Evolutionary conservation across 768 basidiomycete species (phyloP), one percentile per base, ranked within the genome.

Genomic region (Clitopilus hobsonii): DNA sequence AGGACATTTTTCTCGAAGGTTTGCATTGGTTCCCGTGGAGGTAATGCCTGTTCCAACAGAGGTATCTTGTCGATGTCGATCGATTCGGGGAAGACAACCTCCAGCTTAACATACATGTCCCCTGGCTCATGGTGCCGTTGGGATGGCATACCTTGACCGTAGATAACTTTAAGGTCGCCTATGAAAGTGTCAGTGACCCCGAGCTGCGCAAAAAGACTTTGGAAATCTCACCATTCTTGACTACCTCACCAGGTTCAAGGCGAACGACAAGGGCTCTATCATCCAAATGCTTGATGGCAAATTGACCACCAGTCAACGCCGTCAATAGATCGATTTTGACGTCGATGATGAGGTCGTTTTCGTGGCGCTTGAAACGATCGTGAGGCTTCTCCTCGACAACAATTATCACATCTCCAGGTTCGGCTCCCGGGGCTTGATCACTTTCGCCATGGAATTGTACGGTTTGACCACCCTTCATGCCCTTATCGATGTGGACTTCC

Each of bases 401-500:
- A 58, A 97, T 97, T 24, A 95, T 81, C 16, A 97, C 94, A 61
- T 99, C 97, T 62, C 97, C 97, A 1, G 97, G 87, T 56, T 91
- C 82, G 38, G 91, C 85, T 13, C 79, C 86, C 1, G 96, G 95
- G 3, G 91, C 84, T 69, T 97, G 94, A 66, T 97, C 94, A 61
- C 90, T 92, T 74, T 96, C 95, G 47, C 94, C 94, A 53, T 77
- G 68, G 74, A 96, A 97, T 53, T 80, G 82, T 64, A 96, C 89
- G 0, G 90, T 92, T 71, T 96, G 91, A 10, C 92, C 93, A 54
- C 88, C 87, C 74, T 89, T 91, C 94, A 97, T 97, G 51, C 94
- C 94, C 78, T 93, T 94, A 81, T 98, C 95, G 79, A 98, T 89
- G 68, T 94, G 91, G 30, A 99, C 96, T 72, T 99, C 97, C 65